Evolutionary conservation across 1,139 yeast genomes (phyloP).

Genomic region (Blastobotrys ciferrii): DNA sequence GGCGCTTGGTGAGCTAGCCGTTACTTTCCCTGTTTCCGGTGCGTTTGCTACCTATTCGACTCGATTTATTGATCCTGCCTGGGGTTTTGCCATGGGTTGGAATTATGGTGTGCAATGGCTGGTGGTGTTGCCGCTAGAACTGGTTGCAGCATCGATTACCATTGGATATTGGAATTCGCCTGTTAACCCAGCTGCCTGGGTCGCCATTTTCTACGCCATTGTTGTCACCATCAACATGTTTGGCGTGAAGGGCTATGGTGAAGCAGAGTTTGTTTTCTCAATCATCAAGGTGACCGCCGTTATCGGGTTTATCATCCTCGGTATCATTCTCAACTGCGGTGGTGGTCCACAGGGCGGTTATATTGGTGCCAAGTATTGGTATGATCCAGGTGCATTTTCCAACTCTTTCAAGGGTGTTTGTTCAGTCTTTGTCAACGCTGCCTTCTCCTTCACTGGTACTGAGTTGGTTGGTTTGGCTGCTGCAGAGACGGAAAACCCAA

Average conservation of each 20-base stretch:
- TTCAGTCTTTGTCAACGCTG: conserved; percentile 80
- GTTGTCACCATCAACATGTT: conserved; percentile 57
- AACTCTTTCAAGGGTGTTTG: conserved; percentile 77
- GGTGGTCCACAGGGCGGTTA: conserved; percentile 62
- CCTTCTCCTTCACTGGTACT: conserved; percentile 83
- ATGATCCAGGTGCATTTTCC: conserved; percentile 59
- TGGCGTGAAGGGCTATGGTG: conserved; percentile 71
- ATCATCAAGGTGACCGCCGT: conserved; percentile 57
- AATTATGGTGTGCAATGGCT: conserved; percentile 78
- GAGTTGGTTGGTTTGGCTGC: conserved; percentile 84
- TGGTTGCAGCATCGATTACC: conserved; percentile 74
- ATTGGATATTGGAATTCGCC: conserved; percentile 61
- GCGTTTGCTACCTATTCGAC: conserved; percentile 73
- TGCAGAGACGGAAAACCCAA: conserved; percentile 77
- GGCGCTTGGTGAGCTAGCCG: conserved; percentile 84
- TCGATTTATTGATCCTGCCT: conserved; percentile 66
- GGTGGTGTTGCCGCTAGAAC: conserved; percentile 67
- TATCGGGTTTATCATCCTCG: conserved; percentile 61
- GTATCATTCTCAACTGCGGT: conserved; percentile 61
- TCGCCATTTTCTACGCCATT: conserved; percentile 57
- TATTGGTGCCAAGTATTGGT: conserved; percentile 63
- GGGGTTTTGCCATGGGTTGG: conserved; percentile 87
- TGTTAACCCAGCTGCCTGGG: conserved; percentile 63
- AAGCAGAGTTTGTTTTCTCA: conserved; percentile 63
- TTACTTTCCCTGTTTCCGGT: conserved; percentile 75